Conservation (phyloP, 495 filamentous ascomycete genomes). For the Parathielavia appendiculata region DNA sequence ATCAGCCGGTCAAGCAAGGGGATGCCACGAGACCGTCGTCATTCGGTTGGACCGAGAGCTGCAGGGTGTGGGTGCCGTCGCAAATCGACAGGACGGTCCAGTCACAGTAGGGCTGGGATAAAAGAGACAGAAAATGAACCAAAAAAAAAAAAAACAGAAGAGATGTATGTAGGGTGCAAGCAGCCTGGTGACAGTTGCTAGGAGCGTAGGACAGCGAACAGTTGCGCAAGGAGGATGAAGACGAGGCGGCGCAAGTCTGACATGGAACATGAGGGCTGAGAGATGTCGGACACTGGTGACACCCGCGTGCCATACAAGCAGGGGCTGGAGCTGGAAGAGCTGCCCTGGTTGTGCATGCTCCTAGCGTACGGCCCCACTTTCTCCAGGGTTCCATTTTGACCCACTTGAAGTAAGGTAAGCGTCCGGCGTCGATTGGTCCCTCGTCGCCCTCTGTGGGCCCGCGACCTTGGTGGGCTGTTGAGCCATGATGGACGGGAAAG, state of each 20-base stretch:
- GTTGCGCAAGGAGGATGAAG: background rate
- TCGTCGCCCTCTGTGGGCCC: too few relatives aligned
- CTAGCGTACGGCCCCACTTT: too few relatives aligned
- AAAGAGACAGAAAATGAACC: background rate
- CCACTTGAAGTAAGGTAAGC: too few relatives aligned
- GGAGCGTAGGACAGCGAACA: background rate
- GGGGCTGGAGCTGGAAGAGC: too few relatives aligned
- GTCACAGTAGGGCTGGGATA: slow-evolving; percentile 1
- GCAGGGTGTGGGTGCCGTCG: background rate
- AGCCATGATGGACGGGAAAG: background rate
- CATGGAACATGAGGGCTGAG: too few relatives aligned
- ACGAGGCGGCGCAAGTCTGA: background rate
- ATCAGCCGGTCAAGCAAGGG: slow-evolving; percentile 29
- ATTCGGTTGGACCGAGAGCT: slow-evolving; percentile 17
- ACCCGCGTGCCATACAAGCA: too few relatives aligned
- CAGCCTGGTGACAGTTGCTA: slow-evolving; percentile 6
- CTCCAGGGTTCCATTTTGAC: too few relatives aligned
- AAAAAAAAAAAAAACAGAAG: background rate
- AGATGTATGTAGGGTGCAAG: background rate
- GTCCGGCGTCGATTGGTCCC: too few relatives aligned
- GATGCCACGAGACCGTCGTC: slow-evolving; percentile 30
- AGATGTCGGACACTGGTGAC: too few relatives aligned
- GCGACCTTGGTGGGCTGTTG: background rate
- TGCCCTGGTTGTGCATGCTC: too few relatives aligned
- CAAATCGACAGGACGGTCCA: slow-evolving; percentile 1